Base-by-base conservation (phyloP, 805 yeast species). In the Metschnikowia noctiluminum region DNA sequence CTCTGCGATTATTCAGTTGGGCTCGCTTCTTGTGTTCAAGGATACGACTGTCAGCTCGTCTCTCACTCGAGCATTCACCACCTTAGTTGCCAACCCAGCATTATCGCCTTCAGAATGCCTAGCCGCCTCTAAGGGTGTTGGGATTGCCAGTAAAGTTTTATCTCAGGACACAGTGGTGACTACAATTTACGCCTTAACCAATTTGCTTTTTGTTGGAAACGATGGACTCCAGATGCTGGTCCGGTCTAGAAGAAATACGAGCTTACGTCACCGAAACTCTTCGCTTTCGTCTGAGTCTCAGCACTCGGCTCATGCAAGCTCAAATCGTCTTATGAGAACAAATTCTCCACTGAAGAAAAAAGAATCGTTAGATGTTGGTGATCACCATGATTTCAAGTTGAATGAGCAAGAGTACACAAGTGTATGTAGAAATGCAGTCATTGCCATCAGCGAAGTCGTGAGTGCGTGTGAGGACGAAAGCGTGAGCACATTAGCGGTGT, bases 101-200 rank as follows among this genome's bases (percentile, higher is more conserved):
- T 73, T 86, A 45, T 59, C 72, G 7, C 55, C 71, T 4, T 64
- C 62, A 0, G 69, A 79, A 38, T 84, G 89, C 36, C 62, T 70
- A 40, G 67, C 71, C 6, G 76, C 84, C 2, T 78, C 94, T 0
- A 65, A 68, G 46, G 69, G 80, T 35, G 79, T 90, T 35, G 86
- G 91, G 0, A 64, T 78, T 42, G 89, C 91, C 3, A 71, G 88
- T 55, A 79, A 78, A 48, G 79, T 81, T 8, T 71, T 87, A 45
- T 80, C 90, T 15, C 92, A 89, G 60, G 97, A 90, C 61, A 81
- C 88, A 1, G 83, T 87, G 21, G 87, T 90, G 8, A 84, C 96
- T 7, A 79, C 92, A 1, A 82, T 94, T 44, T 94, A 94, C 66
- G 83, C 95, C 0, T 74, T 92, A 54, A 81, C 87, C 15, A 94